These are phyloP conservation scores for Neospora caninum DNA, from an alignment of 169 alveolate genomes.

Conservation along the genomic window DNA sequence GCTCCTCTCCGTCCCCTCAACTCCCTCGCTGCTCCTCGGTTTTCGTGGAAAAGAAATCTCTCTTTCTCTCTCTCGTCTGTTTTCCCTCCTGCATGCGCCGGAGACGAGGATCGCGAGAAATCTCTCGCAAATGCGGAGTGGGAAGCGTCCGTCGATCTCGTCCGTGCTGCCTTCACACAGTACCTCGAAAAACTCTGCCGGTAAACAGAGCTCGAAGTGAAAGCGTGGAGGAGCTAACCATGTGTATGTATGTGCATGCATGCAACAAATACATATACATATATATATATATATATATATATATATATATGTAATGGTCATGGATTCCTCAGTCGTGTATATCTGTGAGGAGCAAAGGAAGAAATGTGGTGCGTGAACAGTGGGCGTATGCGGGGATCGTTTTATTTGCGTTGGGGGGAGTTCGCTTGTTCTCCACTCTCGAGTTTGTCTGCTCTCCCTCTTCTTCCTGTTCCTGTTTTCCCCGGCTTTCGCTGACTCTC, in stretches of 20 bases:
- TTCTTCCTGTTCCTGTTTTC: not conserved
- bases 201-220: not conserved
- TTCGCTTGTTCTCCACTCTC: not conserved
- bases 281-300: not conserved
- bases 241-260: not conserved
- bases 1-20: not conserved
- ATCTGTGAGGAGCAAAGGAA: not conserved
- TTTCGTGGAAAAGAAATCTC: not conserved
- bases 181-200: conserved; percentile 61
- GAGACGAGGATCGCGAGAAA: not conserved
- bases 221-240: not conserved
- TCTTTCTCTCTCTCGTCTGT: not conserved
- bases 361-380: not conserved
- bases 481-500: not conserved
- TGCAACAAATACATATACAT: not conserved
- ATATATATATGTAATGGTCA: not conserved
- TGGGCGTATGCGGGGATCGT: not conserved
- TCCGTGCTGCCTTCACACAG: conserved; percentile 56
- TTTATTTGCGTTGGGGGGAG: not conserved
- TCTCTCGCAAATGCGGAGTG: conserved; percentile 30
- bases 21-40: not conserved
- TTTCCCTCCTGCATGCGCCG: not conserved
- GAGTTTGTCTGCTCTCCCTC: not conserved
- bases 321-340: not conserved
- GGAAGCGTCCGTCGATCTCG: conserved; percentile 56